phyloP scores from a whole-genome alignment of 768 basidiomycete genomes.

The Lactarius indigo region DNA sequence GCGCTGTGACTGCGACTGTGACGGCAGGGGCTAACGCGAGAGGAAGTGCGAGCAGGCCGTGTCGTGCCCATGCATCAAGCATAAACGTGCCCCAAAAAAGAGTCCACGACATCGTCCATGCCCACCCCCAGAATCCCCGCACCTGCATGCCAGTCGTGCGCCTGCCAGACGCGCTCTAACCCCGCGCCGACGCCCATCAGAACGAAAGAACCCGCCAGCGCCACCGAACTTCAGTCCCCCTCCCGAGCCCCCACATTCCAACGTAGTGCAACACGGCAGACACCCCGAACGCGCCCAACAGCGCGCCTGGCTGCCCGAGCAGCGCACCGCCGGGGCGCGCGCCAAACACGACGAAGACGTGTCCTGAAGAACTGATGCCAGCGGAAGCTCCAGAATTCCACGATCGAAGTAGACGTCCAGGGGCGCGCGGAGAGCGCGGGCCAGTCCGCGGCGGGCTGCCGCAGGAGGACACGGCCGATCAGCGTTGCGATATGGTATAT shows the following conservation, averaged over 20 bases:
- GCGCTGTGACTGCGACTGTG: too few species aligned
- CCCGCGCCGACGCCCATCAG: slow-evolving; percentile 52
- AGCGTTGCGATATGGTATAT: slow-evolving; percentile 30
- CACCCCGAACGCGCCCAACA: slow-evolving; percentile 56
- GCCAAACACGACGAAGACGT: slow-evolving; percentile 33
- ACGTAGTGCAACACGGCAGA: slow-evolving; percentile 59
- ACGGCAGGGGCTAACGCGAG: too few species aligned
- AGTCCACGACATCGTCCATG: slow-evolving; percentile 54
- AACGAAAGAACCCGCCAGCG: slow-evolving; percentile 56
- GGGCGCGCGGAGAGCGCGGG: slow-evolving; percentile 38
- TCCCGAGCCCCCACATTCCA: slow-evolving; percentile 59
- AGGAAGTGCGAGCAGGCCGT: slow-evolving; percentile 1
- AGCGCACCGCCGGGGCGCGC: slow-evolving; percentile 35
- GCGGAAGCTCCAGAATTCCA: slow-evolving; percentile 38
- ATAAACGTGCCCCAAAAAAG: slow-evolving; percentile 37
- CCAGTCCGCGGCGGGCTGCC: slow-evolving; percentile 33
- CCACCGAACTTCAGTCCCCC: slow-evolving; percentile 44
- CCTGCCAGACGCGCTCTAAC: slow-evolving; percentile 47
- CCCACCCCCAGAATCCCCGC: slow-evolving; percentile 45
- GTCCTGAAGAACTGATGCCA: slow-evolving; percentile 40
- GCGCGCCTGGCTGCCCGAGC: slow-evolving; percentile 46
- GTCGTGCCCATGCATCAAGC: slow-evolving; percentile 21
- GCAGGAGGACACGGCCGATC: slow-evolving; percentile 31
- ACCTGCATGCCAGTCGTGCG: slow-evolving; percentile 42
- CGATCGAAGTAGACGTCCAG: slow-evolving; percentile 37